Percentiles rank a stretch among this genome's conserved stretches.
Evolutionary conservation across 129 eudicot genomes (phyloP).

Genomic region (Centrapalus pauciflorus): DNA sequence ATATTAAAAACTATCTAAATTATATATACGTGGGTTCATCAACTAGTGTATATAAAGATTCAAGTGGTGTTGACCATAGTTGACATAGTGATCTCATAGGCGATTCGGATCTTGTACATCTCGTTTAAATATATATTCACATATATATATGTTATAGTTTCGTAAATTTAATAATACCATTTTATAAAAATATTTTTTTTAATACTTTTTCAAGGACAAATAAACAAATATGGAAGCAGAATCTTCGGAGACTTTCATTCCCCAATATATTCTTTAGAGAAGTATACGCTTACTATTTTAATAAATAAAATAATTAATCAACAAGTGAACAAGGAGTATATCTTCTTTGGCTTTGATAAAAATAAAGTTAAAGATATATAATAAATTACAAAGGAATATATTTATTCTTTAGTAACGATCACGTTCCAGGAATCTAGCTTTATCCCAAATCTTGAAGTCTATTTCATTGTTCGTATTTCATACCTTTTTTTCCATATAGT

Average conservation of each 20-base stretch:
- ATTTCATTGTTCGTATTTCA: too few species aligned
- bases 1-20: too few species aligned
- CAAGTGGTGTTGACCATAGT: too few species aligned
- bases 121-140: too few species aligned
- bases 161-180: too few species aligned
- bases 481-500: neutral
- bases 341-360: neutral
- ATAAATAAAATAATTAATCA: too few species aligned
- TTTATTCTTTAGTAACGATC: neutral
- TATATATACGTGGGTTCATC: too few species aligned
- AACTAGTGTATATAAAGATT: too few species aligned
- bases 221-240: slow-evolving; percentile 18
- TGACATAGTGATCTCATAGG: too few species aligned
- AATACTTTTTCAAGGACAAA: neutral
- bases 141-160: too few species aligned
- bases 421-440: neutral
- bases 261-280: slow-evolving; percentile 44
- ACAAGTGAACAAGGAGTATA: slow-evolving; percentile 6
- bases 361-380: neutral
- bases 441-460: neutral
- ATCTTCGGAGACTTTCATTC: slow-evolving; percentile 50
- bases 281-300: slow-evolving; percentile 13
- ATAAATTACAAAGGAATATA: neutral
- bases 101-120: too few species aligned
- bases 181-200: too few species aligned